Conservation (phyloP, 306 rosid genomes). For the Casuarina equisetifolia region DNA sequence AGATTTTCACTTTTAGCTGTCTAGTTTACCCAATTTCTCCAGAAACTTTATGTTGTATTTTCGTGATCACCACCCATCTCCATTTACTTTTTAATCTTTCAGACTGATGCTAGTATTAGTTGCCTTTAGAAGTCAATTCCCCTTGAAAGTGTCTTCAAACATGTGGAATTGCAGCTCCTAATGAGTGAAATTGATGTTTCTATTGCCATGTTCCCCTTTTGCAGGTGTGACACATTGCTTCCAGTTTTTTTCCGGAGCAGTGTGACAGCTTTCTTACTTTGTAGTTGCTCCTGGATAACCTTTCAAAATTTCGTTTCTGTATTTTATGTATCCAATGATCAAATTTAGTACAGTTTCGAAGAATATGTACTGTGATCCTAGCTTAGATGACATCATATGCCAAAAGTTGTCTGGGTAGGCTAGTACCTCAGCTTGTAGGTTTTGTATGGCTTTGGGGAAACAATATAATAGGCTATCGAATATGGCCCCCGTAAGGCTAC, state of each 20-base stretch:
- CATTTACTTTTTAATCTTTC: neutral
- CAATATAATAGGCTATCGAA: constrained; percentile 1
- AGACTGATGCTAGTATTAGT: neutral
- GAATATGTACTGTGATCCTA: constrained; percentile 30
- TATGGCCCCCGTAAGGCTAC: constrained; percentile 12
- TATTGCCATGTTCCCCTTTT: constrained; percentile 26
- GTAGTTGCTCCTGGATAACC: constrained; percentile 46
- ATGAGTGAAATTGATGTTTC: constrained; percentile 11
- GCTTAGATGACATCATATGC: neutral
- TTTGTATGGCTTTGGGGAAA: constrained; percentile 16
- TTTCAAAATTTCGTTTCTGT: neutral
- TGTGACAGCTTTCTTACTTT: constrained; percentile 39
- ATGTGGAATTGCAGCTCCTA: constrained; percentile 7
- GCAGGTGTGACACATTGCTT: constrained; percentile 44
- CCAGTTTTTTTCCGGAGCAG: constrained; percentile 35
- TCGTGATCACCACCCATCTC: neutral
- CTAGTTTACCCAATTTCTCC: neutral
- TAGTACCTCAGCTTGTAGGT: constrained; percentile 12
- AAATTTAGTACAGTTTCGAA: constrained; percentile 30
- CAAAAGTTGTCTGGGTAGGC: constrained; percentile 5
- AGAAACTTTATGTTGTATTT: constrained; percentile 3
- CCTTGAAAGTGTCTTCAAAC: constrained; percentile 11
- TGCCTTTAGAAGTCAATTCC: constrained; percentile 18
- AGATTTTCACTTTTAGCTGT: neutral
- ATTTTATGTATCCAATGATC: constrained; percentile 28